A percentile compares a stretch with the other conserved stretches of the same genome.
phyloP scores from a whole-genome alignment of 306 rosid species.

The Citrullus amarus region DNA sequence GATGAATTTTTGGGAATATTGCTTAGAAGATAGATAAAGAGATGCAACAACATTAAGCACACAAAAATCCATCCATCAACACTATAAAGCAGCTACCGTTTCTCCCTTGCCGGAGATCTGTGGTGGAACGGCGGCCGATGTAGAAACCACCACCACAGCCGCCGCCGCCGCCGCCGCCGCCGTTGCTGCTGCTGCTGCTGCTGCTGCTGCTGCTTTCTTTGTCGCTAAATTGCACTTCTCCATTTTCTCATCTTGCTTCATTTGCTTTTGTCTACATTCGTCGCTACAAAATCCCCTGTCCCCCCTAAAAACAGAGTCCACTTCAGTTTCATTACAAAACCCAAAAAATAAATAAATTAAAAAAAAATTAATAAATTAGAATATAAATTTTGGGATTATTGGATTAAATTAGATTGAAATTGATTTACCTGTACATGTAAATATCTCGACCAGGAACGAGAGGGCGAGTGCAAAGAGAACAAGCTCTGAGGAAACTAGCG shows the following conservation, averaged over 20 bases:
- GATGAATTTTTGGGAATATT: not conserved
- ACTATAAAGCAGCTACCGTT: slow-evolving; percentile 42
- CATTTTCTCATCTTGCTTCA: slow-evolving; percentile 67
- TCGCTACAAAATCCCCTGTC: slow-evolving; percentile 76
- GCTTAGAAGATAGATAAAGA: not conserved
- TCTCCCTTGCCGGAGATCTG: slow-evolving; percentile 38
- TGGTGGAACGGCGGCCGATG: slow-evolving; percentile 14
- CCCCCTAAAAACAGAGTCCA: slow-evolving; percentile 31
- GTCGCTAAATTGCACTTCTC: slow-evolving; percentile 45
- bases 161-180: not conserved
- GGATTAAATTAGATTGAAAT: not conserved
- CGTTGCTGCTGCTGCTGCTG: not conserved
- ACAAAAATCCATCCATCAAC: not conserved
- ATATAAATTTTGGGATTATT: not conserved
- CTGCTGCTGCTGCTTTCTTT: slow-evolving; percentile 21
- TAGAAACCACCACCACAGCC: not conserved
- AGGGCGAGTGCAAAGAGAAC: slow-evolving; percentile 67
- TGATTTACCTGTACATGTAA: slow-evolving; percentile 72
- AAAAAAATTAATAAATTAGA: not conserved
- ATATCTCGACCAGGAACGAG: slow-evolving; percentile 69
- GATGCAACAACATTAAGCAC: not conserved
- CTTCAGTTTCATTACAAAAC: not conserved
- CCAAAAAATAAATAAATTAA: not conserved
- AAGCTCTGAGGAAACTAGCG: slow-evolving; percentile 50
- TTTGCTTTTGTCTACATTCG: slow-evolving; percentile 83